phyloP scores from a whole-genome alignment of 2,329 filamentous ascomycete genomes.

The Coniella vitis region DNA sequence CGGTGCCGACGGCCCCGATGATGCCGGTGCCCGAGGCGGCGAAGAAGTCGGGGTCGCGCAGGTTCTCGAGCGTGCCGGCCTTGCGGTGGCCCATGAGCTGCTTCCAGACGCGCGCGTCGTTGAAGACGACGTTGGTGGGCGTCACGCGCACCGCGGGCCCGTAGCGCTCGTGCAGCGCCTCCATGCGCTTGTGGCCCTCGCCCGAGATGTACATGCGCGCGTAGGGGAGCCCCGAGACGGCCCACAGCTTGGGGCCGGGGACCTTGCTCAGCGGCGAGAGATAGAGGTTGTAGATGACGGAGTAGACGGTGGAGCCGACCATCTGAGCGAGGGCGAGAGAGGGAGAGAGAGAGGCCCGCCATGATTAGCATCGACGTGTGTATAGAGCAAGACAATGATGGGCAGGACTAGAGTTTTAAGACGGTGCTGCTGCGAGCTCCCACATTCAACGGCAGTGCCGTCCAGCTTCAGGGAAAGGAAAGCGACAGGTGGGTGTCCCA shows the following conservation, averaged over 20 bases:
- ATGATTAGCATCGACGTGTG: too few species aligned
- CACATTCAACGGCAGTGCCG: too few species aligned
- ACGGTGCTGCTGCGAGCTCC: too few species aligned
- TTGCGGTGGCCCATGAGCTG: slow-evolving; percentile 8
- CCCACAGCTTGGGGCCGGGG: slow-evolving; percentile 11
- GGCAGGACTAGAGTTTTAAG: too few species aligned
- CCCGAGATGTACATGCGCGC: not conserved
- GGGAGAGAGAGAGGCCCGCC: too few species aligned
- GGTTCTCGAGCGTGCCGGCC: slow-evolving; percentile 4
- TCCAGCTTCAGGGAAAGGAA: too few species aligned
- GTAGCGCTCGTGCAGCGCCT: slow-evolving; percentile 6
- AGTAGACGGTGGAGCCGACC: not conserved
- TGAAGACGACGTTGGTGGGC: slow-evolving; percentile 4
- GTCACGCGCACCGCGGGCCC: slow-evolving; percentile 6
- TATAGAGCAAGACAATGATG: too few species aligned
- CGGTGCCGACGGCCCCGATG: not conserved
- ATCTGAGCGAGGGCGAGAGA: too few species aligned
- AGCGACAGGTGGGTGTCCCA: too few species aligned
- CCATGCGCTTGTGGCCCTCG: slow-evolving; percentile 1
- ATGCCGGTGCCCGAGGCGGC: not conserved
- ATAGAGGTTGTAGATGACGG: slow-evolving; percentile 11
- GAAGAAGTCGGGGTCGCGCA: slow-evolving; percentile 3
- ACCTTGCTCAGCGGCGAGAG: slow-evolving; percentile 5
- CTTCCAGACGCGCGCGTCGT: slow-evolving; percentile 5
- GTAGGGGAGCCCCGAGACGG: slow-evolving; percentile 1